Percentiles rank a stretch among this genome's conserved stretches.
Conservation (phyloP, 495 filamentous ascomycete genomes). For the Lentithecium fluviatile region DNA sequence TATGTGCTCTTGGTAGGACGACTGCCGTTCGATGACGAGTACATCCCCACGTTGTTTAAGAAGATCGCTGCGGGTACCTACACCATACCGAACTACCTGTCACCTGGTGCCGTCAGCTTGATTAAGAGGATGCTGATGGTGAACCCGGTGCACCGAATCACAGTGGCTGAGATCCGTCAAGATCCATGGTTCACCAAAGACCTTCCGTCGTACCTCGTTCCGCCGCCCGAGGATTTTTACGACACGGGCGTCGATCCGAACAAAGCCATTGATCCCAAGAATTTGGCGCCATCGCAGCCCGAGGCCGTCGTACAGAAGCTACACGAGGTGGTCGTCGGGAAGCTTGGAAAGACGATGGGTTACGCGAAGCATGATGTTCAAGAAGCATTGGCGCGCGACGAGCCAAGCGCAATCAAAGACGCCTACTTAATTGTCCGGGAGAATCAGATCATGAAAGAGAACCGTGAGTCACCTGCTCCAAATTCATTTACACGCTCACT, state of each 20-base stretch:
- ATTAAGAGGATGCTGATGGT: constrained; percentile 94
- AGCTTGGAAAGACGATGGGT: constrained; percentile 96
- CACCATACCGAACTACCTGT: constrained; percentile 82
- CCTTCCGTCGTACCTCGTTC: constrained; percentile 78
- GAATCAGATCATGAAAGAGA: constrained; percentile 95
- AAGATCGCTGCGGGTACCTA: constrained; percentile 90
- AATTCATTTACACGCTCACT: constrained; percentile 21
- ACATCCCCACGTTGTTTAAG: constrained; percentile 81
- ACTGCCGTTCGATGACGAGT: constrained; percentile 96
- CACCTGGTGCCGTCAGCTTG: constrained; percentile 75
- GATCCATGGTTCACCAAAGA: constrained; percentile 93
- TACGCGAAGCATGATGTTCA: constrained; percentile 93
- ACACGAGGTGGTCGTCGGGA: constrained; percentile 85
- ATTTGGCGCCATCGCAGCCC: constrained; percentile 74
- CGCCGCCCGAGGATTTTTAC: constrained; percentile 88
- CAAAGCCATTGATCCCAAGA: constrained; percentile 78
- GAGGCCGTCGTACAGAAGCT: constrained; percentile 79
- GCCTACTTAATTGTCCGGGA: constrained; percentile 96
- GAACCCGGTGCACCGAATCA: constrained; percentile 89
- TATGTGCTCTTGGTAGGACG: constrained; percentile 91
- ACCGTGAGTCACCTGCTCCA: constrained; percentile 61
- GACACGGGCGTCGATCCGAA: constrained; percentile 89
- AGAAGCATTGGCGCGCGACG: constrained; percentile 84
- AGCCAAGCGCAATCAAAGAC: constrained; percentile 97
- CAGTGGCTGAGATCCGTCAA: constrained; percentile 87